Percentiles rank a stretch among this genome's conserved stretches.
Evolutionary conservation across 1,284 basidiomycete species (phyloP).

Genomic region (Volvariella surrecta): DNA sequence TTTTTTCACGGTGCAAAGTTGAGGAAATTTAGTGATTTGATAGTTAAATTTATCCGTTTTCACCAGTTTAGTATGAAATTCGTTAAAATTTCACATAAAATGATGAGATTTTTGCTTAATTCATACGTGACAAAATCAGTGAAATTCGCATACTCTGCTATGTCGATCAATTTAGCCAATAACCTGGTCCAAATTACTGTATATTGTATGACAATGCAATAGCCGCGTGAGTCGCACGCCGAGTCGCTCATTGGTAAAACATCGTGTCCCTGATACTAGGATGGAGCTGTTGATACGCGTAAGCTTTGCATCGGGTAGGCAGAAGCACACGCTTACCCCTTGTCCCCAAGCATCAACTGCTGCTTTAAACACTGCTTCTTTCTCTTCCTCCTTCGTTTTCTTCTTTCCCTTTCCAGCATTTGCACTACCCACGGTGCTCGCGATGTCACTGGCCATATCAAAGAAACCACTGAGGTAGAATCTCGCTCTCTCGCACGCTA

Average conservation of each 20-base stretch:
- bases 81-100: too few relatives aligned
- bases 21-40: too few relatives aligned
- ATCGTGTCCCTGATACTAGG: conserved; percentile 47
- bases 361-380: conserved; percentile 36
- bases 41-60: too few relatives aligned
- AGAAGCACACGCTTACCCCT: conserved; percentile 32
- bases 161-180: too few relatives aligned
- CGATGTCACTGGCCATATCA: conserved; percentile 30
- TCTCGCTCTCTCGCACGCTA: conserved; percentile 68
- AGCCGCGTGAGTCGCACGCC: too few relatives aligned
- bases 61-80: too few relatives aligned
- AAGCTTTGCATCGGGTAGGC: conserved; percentile 7
- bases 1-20: too few relatives aligned
- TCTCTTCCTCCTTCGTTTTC: conserved; percentile 31
- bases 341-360: conserved; percentile 52
- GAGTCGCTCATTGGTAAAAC: conserved; percentile 58
- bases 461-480: conserved; percentile 64
- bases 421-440: conserved; percentile 20
- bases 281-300: conserved; percentile 31
- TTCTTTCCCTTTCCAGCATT: conserved; percentile 16
- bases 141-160: too few relatives aligned
- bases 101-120: too few relatives aligned
- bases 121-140: too few relatives aligned
- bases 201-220: too few relatives aligned
- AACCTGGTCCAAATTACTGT: too few relatives aligned